Evolutionary conservation across 2,329 filamentous ascomycete genomes (phyloP).

Genomic region (Colletotrichum chrysophilum): DNA sequence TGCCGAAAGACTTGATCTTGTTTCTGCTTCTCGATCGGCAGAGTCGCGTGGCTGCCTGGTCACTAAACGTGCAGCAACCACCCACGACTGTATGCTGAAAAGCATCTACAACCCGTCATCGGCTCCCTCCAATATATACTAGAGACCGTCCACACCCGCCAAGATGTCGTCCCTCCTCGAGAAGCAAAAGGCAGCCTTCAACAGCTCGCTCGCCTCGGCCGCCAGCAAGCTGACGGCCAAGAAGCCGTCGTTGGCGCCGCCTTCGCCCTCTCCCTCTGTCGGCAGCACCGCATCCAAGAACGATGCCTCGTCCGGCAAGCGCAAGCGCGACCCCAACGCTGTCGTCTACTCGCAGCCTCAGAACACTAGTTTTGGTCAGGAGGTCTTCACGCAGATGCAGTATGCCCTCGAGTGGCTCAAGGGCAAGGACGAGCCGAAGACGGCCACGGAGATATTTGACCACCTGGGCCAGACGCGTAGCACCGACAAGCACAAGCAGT

Average conservation of each 20-base stretch:
- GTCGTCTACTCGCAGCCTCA: conserved; percentile 78
- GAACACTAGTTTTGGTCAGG: conserved; percentile 76
- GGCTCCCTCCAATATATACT: neutral
- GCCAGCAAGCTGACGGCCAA: conserved; percentile 64
- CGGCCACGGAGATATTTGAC: conserved; percentile 77
- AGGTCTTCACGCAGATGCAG: conserved; percentile 86
- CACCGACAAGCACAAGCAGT: conserved; percentile 64
- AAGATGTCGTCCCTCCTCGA: conserved; percentile 67
- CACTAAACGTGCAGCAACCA: no score
- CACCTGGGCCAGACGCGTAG: conserved; percentile 76
- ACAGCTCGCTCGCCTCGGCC: conserved; percentile 65
- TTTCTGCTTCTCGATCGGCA: neutral
- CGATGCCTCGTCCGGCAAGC: conserved; percentile 68
- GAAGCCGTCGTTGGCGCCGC: conserved; percentile 57
- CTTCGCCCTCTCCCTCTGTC: conserved; percentile 67
- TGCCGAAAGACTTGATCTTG: neutral
- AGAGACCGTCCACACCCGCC: conserved; percentile 25
- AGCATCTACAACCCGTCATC: neutral
- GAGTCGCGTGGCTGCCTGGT: neutral
- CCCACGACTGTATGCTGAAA: neutral
- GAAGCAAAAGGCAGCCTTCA: conserved; percentile 68
- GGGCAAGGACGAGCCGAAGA: conserved; percentile 70
- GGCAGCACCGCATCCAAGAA: conserved; percentile 50
- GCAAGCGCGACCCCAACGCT: conserved; percentile 60
- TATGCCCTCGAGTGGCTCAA: conserved; percentile 87